Evolutionary conservation across 2,329 filamentous ascomycete genomes (phyloP).

Genomic region (Ceratocystis ficicola): DNA sequence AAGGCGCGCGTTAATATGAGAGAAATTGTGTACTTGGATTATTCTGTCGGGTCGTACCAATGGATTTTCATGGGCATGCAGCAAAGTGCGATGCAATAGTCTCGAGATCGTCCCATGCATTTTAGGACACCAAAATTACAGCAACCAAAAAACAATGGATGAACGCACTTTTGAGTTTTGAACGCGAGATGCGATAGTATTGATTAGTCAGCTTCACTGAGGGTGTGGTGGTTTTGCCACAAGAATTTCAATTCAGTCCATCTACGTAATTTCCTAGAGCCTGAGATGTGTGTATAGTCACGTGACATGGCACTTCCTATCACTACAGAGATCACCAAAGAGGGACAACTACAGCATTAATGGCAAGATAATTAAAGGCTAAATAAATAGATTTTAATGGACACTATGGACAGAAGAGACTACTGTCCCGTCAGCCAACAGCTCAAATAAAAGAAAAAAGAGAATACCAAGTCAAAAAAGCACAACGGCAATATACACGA

Average conservation of each 20-base stretch:
- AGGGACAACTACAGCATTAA: background rate
- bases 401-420: background rate
- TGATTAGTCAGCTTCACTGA: too few species aligned
- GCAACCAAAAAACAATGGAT: background rate
- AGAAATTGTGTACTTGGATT: too few species aligned
- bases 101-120: conserved; percentile 28
- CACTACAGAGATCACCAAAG: background rate
- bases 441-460: background rate
- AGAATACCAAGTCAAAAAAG: background rate
- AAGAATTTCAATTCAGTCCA: background rate
- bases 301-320: background rate
- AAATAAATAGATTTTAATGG: background rate
- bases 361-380: background rate
- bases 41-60: conserved; percentile 42
- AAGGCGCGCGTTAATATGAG: too few species aligned
- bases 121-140: background rate
- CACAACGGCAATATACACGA: conserved; percentile 7
- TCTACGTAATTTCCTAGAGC: background rate
- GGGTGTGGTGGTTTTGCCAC: background rate
- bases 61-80: conserved; percentile 66
- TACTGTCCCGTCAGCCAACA: background rate
- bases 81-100: conserved; percentile 33
- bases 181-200: background rate
- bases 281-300: background rate
- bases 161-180: background rate